Evolutionary conservation across 352 stramenopile genomes (phyloP).

Genomic region (Lagenidium giganteum): DNA sequence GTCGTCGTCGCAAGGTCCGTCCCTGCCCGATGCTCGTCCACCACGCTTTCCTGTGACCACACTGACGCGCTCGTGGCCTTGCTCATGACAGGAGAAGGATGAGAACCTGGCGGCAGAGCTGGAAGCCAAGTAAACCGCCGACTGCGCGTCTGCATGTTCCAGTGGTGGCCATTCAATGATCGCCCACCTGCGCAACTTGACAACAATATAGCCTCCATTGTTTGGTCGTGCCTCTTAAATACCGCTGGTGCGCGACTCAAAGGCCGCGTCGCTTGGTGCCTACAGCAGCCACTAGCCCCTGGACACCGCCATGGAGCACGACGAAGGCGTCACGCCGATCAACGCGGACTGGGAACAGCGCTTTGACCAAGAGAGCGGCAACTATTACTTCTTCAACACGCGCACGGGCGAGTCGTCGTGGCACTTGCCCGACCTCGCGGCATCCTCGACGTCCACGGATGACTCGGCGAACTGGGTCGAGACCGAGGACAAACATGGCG

Average conservation of each 20-base stretch:
- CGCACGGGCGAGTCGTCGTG: constrained; percentile 52
- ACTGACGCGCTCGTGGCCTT: background rate
- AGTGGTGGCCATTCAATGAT: no score
- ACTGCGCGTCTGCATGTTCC: no score
- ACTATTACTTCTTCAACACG: constrained; percentile 45
- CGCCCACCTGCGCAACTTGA: no score
- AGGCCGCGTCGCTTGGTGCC: constrained; percentile 9
- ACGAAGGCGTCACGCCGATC: background rate
- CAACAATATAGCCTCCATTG: no score
- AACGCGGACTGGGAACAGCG: constrained; percentile 34
- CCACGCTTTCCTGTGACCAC: background rate
- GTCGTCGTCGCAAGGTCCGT: constrained; percentile 62
- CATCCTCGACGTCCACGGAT: no score
- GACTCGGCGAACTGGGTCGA: no score
- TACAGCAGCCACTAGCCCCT: no score
- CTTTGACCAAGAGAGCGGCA: constrained; percentile 34
- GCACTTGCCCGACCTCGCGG: no score
- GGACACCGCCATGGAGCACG: background rate
- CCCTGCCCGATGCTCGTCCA: background rate
- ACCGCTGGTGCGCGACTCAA: no score
- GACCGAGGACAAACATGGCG: no score
- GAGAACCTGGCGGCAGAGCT: constrained; percentile 55
- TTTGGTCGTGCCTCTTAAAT: no score
- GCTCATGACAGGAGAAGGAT: constrained; percentile 53
- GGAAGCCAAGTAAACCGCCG: constrained; percentile 53